Evolutionary conservation across 306 rosid genomes (phyloP), one percentile per base, ranked within the genome.

Genomic region (Citrullus mucosospermus): DNA sequence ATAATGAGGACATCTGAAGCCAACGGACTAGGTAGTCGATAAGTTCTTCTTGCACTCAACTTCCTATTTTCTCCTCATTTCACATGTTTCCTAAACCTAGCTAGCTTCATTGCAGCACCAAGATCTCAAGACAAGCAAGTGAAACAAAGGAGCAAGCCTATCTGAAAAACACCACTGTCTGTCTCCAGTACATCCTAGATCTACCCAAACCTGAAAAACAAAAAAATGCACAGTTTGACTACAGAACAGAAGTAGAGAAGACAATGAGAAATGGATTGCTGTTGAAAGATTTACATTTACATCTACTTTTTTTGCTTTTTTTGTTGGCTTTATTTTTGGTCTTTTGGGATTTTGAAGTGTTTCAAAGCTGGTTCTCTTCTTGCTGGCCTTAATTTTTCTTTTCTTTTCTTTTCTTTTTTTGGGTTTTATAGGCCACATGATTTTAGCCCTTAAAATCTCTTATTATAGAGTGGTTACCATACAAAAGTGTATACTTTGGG

Each of bases 1-100:
- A 90, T 90, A 84, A 88, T 90, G 93, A 85, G 88, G 63, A 90
- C 93, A 41, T 85, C 91, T 0, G 93, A 90, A 66, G 90, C 91
- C 32, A 88, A 86, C 11, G 90, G 91, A 79, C 91, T 88, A 53
- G 87, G 93, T 88, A 83, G 20, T 22, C 20, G n/a, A 70, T 44
- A 80, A 36, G 54, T 16, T 36, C 63, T 38, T 8, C 78, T 9
- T 46, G 12, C 5, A 57, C 22, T 18, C 54, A 75, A 43, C 39
- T 20, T 70, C 58, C 57, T 46, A 14, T 44, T 2, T 70, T 70
- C 22, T 68, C 30, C 75, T 70, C 58, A 22, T 6, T 67, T 69
- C 18, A 43, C 32, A 69, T 43, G 13, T 22, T 70, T 66, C 22
- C 84, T 82, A 38, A 83, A 12, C 16, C 25, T 16, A 48, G 53